These are phyloP conservation scores for Fragaria vesca DNA, from an alignment of 306 rosid genomes.

Conservation along the genomic window DNA sequence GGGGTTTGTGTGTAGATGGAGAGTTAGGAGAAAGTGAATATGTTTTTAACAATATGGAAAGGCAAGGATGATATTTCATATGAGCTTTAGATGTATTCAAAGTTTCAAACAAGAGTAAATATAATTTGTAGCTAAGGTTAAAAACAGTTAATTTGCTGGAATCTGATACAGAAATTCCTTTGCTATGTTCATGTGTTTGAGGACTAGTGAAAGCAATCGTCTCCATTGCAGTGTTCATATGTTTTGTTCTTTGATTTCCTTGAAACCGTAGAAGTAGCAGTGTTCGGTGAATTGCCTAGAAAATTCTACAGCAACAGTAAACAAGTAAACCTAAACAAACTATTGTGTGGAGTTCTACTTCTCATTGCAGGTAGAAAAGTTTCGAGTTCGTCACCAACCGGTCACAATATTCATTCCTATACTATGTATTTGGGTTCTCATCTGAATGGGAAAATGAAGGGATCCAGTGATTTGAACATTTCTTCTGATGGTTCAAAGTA, in stretches of 20 bases:
- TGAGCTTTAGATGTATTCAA: neutral
- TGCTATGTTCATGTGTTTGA: neutral
- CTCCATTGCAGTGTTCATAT: neutral
- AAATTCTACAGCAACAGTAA: neutral
- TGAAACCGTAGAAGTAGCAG: neutral
- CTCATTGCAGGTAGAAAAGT: neutral
- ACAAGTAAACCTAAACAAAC: neutral
- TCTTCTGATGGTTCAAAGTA: neutral
- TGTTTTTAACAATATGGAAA: neutral
- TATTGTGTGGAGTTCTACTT: neutral
- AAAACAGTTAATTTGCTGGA: neutral
- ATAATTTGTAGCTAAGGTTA: neutral
- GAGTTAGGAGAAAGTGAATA: neutral
- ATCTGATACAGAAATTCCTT: neutral
- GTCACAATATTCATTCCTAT: neutral
- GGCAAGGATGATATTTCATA: neutral
- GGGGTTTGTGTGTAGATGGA: neutral
- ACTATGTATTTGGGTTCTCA: neutral
- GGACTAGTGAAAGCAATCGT: neutral
- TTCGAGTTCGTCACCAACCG: neutral
- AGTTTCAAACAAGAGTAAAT: neutral
- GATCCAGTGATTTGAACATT: neutral
- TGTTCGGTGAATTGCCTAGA: neutral
- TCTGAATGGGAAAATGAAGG: neutral
- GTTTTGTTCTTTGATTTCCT: neutral